Evolutionary conservation across 805 yeast species (phyloP), one percentile per base, ranked within the genome.

Genomic region (Lachancea nothofagi): DNA sequence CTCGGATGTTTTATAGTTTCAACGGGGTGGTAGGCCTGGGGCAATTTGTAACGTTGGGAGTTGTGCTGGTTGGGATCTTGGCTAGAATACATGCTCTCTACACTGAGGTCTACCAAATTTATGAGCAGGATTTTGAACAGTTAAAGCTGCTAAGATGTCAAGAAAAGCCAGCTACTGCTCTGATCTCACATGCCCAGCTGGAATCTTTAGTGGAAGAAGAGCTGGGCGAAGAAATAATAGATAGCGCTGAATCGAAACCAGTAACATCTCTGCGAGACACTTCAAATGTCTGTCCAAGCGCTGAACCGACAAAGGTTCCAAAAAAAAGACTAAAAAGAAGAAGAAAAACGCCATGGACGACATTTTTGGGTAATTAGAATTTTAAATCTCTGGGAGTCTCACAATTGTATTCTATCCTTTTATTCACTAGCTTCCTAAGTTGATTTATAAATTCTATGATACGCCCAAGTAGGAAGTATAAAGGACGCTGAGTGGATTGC

Each of bases 391-490:
- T n/a, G 7, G 13, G n/a, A n/a, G 30, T 28, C 8, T n/a, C 14
- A 7, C 8, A 14, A 7, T n/a, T 8, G 9, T 7, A 13, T 12
- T 8, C 7, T 14, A 19, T 12, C 21, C 9, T 19, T n/a, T 4
- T 14, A 22, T 30, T 22, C 19, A 29, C 29, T 30, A 22, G 29
- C 18, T 18, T 31, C 19, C 15, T 22, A 25, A 10, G 8, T 18
- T 28, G 10, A n/a, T 33, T 29, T 22, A 35, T 39, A 23, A n/a
- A 55, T 41, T 20, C 58, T 54, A 18, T 60, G 60, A 34, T 70
- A 64, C 0, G 93, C 95, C 87, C 90, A 84, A 29, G 77, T 77
- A 20, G 96, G 96, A 41, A 86, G 65, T 21, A 85, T 75, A 57
- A 84, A 86, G 32, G 90, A 72, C 3, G 89, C 78, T 43, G 66